Percentiles rank a stretch among this genome's conserved stretches.
phyloP scores from a whole-genome alignment of 495 filamentous ascomycete genomes.

The Xylaria longipes region DNA sequence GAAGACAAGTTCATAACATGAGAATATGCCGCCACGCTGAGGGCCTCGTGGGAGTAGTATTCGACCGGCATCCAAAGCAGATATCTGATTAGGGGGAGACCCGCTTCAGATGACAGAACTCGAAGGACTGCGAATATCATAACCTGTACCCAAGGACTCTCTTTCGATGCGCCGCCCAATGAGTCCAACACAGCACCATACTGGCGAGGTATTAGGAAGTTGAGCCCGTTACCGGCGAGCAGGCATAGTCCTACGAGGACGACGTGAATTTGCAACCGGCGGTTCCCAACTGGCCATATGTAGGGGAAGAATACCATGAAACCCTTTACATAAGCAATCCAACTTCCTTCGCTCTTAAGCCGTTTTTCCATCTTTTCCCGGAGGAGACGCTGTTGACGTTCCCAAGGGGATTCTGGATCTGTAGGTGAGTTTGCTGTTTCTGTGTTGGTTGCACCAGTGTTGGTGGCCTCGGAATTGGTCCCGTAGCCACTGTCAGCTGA shows the following conservation, averaged over 20 bases:
- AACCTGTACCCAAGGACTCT: constrained; percentile 61
- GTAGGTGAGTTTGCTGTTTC: constrained; percentile 44
- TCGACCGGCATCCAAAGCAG: constrained; percentile 72
- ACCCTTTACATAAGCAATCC: constrained; percentile 68
- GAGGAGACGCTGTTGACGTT: constrained; percentile 56
- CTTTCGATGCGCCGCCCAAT: constrained; percentile 48
- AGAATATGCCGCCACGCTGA: constrained; percentile 71
- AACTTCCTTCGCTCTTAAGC: constrained; percentile 66
- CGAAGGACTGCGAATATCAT: constrained; percentile 60
- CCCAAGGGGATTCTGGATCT: constrained; percentile 55
- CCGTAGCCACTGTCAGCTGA: constrained; percentile 53
- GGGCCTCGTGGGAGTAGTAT: constrained; percentile 64
- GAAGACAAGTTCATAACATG: constrained; percentile 80
- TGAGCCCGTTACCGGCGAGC: constrained; percentile 64
- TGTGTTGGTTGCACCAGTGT: constrained; percentile 38
- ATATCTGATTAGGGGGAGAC: constrained; percentile 59
- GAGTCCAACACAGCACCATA: constrained; percentile 67
- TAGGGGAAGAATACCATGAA: constrained; percentile 69
- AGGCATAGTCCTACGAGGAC: constrained; percentile 66
- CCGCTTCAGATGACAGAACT: constrained; percentile 62
- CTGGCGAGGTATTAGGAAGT: constrained; percentile 70
- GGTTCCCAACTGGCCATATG: constrained; percentile 67
- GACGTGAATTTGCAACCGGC: constrained; percentile 60
- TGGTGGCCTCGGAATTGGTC: constrained; percentile 47
- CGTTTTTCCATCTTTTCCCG: constrained; percentile 62